A percentile compares a stretch with the other conserved stretches of the same genome.
These are phyloP conservation scores for Saururus chinensis DNA, from an alignment of 164 flowering plant species.

Conservation along the genomic window DNA sequence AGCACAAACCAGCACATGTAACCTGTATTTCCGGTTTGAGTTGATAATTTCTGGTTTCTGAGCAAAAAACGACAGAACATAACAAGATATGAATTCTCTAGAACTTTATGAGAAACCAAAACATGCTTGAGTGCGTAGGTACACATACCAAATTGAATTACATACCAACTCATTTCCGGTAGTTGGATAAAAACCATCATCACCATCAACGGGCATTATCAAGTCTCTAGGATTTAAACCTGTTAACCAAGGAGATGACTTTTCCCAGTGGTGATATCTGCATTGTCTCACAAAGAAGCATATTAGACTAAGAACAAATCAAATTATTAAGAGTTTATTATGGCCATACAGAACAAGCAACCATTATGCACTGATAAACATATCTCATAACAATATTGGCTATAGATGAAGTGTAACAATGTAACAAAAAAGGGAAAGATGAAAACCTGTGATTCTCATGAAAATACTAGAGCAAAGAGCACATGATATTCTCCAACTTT, in stretches of 20 bases:
- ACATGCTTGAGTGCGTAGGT: no score
- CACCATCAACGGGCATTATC: conserved; percentile 76
- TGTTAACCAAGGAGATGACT: conserved; percentile 86
- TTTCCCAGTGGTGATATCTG: conserved; percentile 66
- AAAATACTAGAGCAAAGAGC: no score
- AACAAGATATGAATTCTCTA: neutral
- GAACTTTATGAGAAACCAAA: neutral
- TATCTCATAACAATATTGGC: no score
- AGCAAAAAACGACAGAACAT: neutral
- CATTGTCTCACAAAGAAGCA: neutral
- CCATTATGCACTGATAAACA: no score
- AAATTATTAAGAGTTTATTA: no score
- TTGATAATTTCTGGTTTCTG: conserved; percentile 92
- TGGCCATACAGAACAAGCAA: no score
- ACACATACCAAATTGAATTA: neutral
- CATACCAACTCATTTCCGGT: conserved; percentile 87
- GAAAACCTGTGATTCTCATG: no score
- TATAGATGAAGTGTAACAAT: no score
- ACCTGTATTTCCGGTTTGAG: conserved; percentile 82
- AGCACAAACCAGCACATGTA: conserved; percentile 94
- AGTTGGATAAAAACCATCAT: conserved; percentile 84
- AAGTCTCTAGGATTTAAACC: conserved; percentile 68
- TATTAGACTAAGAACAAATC: neutral
- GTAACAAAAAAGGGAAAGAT: no score
- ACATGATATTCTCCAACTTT: no score